Base-by-base conservation (phyloP, 148 eudicot genomes). In the Camellia lanceoleosa region DNA sequence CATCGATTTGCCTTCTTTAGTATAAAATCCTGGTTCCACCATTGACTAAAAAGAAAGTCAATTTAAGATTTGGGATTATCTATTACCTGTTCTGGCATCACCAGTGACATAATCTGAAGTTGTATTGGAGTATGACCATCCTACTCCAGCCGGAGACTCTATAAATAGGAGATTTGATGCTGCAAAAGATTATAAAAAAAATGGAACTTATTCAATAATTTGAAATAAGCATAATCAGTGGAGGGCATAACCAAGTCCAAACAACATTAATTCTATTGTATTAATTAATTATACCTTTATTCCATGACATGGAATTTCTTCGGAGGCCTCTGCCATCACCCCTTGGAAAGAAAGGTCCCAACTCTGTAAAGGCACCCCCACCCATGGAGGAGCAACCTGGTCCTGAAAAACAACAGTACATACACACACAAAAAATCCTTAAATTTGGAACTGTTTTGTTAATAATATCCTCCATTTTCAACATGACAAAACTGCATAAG, bases 111-210 rank as follows among this genome's bases (percentile, higher is more conserved):
- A 96, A 87, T 96, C 99, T 30, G 97, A 86, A 71, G 87, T 80
- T 43, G 89, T 91, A 75, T 96, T 96, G 2, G 99, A 96, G 82
- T 96, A 96, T 55, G 99, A 96, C 99, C 99, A 96, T 83, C 99
- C 99, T 55, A 96, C 99, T 54, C 99, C 99, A 80, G 97, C 99
- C 75, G 99, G 99, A 67, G 99, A 96, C 90, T 96, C 99, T 0
- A 96, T 91, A 77, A 96, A 96, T 3, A 96, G 91, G 56, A 96
- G 85, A 90, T 96, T 96, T 42, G 99, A 93, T 47, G 93, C 99
- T 96, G 84, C 80, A 82, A 58, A 52, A 4, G 7, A 49, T 1
- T 30, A 30, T 30, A 49, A 49, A 49, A 49, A 49, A 49, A 49
- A 49, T 5, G 52, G 73, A 68, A 12, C 43, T 41, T 54, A 42